Percentiles rank a stretch among this genome's conserved stretches.
Conservation (phyloP, 2,329 filamentous ascomycete species). For the Truncatella angustata region DNA sequence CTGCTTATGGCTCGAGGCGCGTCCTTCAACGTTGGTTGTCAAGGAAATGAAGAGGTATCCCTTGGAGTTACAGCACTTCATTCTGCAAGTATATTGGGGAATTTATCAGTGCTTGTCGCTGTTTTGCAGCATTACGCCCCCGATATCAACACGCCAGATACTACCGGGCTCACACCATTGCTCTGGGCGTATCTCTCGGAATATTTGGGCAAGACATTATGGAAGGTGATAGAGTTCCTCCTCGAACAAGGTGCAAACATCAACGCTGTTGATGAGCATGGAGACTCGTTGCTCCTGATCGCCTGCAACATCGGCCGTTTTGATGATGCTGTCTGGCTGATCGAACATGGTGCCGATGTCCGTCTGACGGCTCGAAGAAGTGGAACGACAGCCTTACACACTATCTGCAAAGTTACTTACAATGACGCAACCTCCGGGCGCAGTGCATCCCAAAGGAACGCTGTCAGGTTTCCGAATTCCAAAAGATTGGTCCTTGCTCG, state of each 20-base stretch:
- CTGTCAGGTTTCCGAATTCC: too few relatives aligned
- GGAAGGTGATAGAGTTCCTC: too few relatives aligned
- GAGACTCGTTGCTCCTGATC: neutral
- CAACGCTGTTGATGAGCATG: neutral
- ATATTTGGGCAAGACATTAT: neutral
- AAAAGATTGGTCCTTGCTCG: neutral
- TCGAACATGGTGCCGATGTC: neutral
- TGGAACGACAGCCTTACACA: neutral
- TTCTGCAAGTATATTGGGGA: neutral
- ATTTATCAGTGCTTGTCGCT: neutral
- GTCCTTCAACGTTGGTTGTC: neutral
- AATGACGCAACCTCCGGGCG: too few relatives aligned
- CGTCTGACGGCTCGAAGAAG: neutral
- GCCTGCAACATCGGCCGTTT: too few relatives aligned
- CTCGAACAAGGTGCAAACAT: neutral
- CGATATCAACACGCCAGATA: neutral
- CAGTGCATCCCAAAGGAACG: too few relatives aligned
- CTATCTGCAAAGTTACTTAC: neutral
- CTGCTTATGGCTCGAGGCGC: neutral
- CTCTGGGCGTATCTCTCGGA: neutral
- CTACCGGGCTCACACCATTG: neutral
- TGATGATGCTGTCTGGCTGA: too few relatives aligned
- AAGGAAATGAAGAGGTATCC: neutral
- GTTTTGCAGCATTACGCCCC: neutral
- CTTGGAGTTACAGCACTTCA: conserved; percentile 1